A percentile compares a stretch with the other conserved stretches of the same genome.
phyloP scores from a whole-genome alignment of 495 filamentous ascomycete species.

The Glutinoglossum americanum region DNA sequence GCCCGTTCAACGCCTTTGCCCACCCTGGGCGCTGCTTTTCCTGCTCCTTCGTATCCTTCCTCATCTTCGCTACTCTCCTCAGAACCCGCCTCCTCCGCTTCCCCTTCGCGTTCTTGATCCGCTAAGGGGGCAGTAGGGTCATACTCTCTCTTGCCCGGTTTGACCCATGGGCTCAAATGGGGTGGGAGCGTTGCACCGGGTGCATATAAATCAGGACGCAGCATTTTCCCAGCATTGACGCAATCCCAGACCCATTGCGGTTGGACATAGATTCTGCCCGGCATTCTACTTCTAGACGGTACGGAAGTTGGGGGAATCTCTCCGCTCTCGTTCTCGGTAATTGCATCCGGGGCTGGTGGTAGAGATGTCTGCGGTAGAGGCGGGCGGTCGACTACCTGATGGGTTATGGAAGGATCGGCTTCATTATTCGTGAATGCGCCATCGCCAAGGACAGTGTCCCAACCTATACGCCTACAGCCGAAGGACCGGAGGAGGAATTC shows the following conservation, averaged over 20 bases:
- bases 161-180: conserved; percentile 91
- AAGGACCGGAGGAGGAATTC: conserved; percentile 91
- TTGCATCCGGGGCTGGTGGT: conserved; percentile 33
- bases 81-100: conserved; percentile 49
- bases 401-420: conserved; percentile 68
- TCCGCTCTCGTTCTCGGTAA: conserved; percentile 5
- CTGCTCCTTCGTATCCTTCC: conserved; percentile 22
- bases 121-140: conserved; percentile 67
- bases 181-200: conserved; percentile 78
- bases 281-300: conserved; percentile 43
- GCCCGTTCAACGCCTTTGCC: conserved; percentile 18
- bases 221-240: conserved; percentile 70
- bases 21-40: conserved; percentile 17
- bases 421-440: conserved; percentile 83
- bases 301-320: conserved; percentile 15
- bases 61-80: conserved; percentile 35
- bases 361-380: conserved; percentile 41
- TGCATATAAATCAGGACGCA: conserved; percentile 70
- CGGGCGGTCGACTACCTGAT: conserved; percentile 85
- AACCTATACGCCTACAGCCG: conserved; percentile 88
- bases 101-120: conserved; percentile 56
- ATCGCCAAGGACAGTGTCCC: conserved; percentile 74
- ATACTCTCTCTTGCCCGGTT: conserved; percentile 60
- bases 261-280: conserved; percentile 78
- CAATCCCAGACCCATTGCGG: conserved; percentile 98